Conservation (phyloP, 73 alveolate genomes). For the Paramecium bursaria region DNA sequence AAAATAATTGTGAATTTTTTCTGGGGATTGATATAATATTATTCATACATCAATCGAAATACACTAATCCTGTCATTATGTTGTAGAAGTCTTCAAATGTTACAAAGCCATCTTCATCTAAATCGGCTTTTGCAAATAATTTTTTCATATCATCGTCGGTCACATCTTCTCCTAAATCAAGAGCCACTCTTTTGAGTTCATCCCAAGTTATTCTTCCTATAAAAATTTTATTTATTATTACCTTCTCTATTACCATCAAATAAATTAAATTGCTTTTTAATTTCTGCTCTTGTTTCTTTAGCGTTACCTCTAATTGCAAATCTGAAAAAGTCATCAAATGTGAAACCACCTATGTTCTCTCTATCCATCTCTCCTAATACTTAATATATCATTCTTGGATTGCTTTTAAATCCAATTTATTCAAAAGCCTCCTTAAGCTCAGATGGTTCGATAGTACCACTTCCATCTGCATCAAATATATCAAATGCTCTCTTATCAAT, state of each 20-base stretch:
- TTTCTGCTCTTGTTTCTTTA: conserved; percentile 79
- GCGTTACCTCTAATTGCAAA: conserved; percentile 69
- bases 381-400: conserved; percentile 90
- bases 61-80: conserved; percentile 64
- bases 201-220: conserved; percentile 84
- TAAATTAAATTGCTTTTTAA: conserved; percentile 68
- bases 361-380: conserved; percentile 92
- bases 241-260: conserved; percentile 61
- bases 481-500: conserved; percentile 94
- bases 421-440: conserved; percentile 96
- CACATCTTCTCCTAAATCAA: conserved; percentile 95
- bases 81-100: conserved; percentile 63
- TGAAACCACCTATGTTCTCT: conserved; percentile 93
- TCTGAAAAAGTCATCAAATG: conserved; percentile 91
- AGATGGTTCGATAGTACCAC: conserved; percentile 93
- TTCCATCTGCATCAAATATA: conserved; percentile 88
- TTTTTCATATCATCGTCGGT: conserved; percentile 94
- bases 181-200: conserved; percentile 86
- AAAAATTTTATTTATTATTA: conserved; percentile 53
- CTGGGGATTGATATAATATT: too few species aligned
- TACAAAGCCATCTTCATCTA: conserved; percentile 61
- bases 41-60: too few species aligned
- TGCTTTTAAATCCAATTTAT: conserved; percentile 85
- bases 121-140: conserved; percentile 65
- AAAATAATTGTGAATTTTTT: too few species aligned